Conservation (phyloP, 2,329 filamentous ascomycete genomes). For the Phialophora tarda region DNA sequence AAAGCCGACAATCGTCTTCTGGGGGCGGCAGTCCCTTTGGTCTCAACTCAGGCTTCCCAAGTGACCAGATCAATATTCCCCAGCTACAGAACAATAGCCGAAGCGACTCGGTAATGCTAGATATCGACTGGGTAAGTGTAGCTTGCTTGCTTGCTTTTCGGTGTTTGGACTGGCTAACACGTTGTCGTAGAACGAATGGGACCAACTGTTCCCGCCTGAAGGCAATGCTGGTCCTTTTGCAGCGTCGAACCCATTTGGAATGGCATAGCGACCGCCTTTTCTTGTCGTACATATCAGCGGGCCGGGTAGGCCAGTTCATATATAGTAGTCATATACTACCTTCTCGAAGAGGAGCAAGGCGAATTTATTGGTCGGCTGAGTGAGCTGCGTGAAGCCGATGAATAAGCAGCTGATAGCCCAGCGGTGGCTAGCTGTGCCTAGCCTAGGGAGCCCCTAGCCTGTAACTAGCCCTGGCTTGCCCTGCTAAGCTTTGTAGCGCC, state of each 20-base stretch:
- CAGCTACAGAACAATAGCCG: constrained; percentile 28
- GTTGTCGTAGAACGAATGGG: constrained; percentile 44
- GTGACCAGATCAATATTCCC: constrained; percentile 35
- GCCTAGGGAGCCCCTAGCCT: neutral
- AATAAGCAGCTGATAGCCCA: constrained; percentile 17
- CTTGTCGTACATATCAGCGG: neutral
- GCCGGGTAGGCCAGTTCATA: neutral
- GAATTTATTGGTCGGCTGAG: constrained; percentile 18
- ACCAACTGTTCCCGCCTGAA: constrained; percentile 46
- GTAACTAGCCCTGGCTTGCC: neutral
- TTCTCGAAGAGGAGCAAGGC: constrained; percentile 13
- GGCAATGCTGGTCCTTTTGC: constrained; percentile 59
- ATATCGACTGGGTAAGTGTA: constrained; percentile 69
- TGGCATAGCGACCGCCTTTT: constrained; percentile 9
- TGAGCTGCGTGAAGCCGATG: constrained; percentile 12
- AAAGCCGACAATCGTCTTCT: constrained; percentile 35
- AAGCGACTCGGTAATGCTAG: constrained; percentile 51
- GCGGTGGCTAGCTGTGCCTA: neutral
- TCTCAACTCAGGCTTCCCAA: constrained; percentile 30
- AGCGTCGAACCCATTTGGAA: constrained; percentile 34
- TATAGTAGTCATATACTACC: neutral
- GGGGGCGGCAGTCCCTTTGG: constrained; percentile 26
- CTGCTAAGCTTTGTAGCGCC: constrained; percentile 11
- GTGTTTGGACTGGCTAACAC: constrained; percentile 5
- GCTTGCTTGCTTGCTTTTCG: neutral